These are phyloP conservation scores for Mrakia hoshinonis DNA, from an alignment of 768 basidiomycete genomes.

Conservation along the genomic window DNA sequence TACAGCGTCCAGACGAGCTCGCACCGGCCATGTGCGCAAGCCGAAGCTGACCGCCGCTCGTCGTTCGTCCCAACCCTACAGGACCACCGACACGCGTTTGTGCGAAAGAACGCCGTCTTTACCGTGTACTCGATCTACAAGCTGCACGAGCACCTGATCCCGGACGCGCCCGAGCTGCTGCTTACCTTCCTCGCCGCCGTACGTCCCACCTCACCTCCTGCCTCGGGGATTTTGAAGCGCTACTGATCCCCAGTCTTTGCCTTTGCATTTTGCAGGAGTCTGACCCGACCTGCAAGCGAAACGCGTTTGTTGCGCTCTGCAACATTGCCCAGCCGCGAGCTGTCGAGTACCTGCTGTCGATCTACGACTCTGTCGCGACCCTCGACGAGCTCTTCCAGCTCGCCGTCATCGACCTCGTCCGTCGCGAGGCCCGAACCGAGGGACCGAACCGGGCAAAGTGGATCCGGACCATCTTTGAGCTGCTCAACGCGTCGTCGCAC, in stretches of 20 bases:
- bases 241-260: too few species aligned
- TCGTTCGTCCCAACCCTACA: slow-evolving; percentile 24
- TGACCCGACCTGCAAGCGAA: slow-evolving; percentile 91
- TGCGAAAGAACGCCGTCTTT: slow-evolving; percentile 96
- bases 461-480: slow-evolving; percentile 85
- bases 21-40: not conserved
- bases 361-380: slow-evolving; percentile 70
- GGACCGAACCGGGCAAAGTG: slow-evolving; percentile 62
- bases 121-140: slow-evolving; percentile 90
- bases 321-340: slow-evolving; percentile 71
- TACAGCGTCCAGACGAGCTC: not conserved
- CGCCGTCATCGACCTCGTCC: slow-evolving; percentile 86
- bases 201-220: slow-evolving; percentile 28
- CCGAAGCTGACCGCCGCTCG: not conserved
- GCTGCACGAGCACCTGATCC: slow-evolving; percentile 86
- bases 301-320: slow-evolving; percentile 91
- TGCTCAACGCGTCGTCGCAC: slow-evolving; percentile 78
- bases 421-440: slow-evolving; percentile 51
- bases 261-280: too few species aligned
- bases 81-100: slow-evolving; percentile 95
- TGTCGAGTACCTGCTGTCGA: slow-evolving; percentile 76
- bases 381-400: slow-evolving; percentile 93
- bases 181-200: slow-evolving; percentile 85
- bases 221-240: too few species aligned
- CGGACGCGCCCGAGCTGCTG: slow-evolving; percentile 91